Percentiles rank a stretch among this genome's conserved stretches.
These are phyloP conservation scores for Aschersonia sp. DNA, from an alignment of 2,329 filamentous ascomycete genomes.

Conservation along the genomic window DNA sequence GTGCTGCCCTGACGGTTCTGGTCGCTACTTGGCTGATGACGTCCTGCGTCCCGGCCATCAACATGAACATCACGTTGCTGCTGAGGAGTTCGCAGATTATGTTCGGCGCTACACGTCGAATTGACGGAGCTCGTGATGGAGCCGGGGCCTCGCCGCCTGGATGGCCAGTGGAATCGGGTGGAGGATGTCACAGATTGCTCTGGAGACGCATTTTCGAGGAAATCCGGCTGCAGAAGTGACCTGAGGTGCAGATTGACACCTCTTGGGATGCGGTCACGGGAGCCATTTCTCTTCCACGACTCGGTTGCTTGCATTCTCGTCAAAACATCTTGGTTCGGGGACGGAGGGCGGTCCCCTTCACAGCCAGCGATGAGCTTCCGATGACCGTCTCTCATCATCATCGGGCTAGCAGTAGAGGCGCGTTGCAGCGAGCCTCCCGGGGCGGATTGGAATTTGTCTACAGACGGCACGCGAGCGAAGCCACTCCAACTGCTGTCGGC, in stretches of 20 bases:
- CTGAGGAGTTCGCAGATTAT: constrained; percentile 33
- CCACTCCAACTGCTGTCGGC: constrained; percentile 13
- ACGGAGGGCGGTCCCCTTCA: constrained; percentile 40
- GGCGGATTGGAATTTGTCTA: constrained; percentile 26
- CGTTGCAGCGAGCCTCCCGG: constrained; percentile 38
- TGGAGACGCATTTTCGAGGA: constrained; percentile 39
- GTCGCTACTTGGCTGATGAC: constrained; percentile 41
- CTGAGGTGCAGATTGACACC: constrained; percentile 52
- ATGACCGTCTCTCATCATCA: constrained; percentile 40
- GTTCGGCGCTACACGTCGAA: constrained; percentile 36
- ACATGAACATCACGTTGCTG: constrained; percentile 73
- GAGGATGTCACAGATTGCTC: constrained; percentile 40
- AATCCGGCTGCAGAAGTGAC: constrained; percentile 34
- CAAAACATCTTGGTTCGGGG: constrained; percentile 44
- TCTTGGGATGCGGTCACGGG: constrained; percentile 64
- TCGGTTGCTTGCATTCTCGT: constrained; percentile 43
- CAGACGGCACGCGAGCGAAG: constrained; percentile 21
- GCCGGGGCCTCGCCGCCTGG: constrained; percentile 35
- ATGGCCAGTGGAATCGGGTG: constrained; percentile 39
- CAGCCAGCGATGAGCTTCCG: constrained; percentile 17
- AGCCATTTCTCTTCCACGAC: constrained; percentile 49
- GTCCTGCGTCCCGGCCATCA: constrained; percentile 67
- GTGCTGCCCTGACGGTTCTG: constrained; percentile 40
- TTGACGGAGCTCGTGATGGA: constrained; percentile 44
- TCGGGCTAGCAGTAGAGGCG: constrained; percentile 52